phyloP scores from a whole-genome alignment of 108 stramenopile genomes.

The Skeletonema tropicum region DNA sequence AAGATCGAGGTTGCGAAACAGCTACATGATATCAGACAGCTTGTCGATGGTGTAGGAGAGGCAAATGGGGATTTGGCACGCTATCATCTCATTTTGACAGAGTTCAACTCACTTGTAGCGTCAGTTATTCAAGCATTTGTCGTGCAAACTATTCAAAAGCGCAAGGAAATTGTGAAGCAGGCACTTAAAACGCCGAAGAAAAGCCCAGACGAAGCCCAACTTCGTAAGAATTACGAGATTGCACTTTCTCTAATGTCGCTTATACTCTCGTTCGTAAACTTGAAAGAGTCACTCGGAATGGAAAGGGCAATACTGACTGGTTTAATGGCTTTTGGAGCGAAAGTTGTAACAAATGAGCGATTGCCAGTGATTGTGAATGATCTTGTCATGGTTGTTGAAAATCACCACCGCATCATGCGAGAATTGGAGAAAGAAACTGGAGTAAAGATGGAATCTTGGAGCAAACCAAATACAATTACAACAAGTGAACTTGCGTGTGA shows the following conservation, averaged over 20 bases:
- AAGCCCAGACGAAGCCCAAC: conserved; percentile 1
- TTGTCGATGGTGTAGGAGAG: conserved; percentile 15
- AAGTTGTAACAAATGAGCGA: conserved; percentile 1
- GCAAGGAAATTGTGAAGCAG: neutral
- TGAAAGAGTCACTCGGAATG: conserved; percentile 75
- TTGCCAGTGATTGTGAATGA: conserved; percentile 55
- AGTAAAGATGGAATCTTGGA: neutral
- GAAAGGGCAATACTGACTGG: conserved; percentile 67
- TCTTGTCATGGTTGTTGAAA: conserved; percentile 72
- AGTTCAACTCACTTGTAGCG: conserved; percentile 21
- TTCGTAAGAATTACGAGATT: conserved; percentile 18
- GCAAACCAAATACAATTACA: neutral
- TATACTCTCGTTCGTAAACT: conserved; percentile 56
- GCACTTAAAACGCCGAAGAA: neutral
- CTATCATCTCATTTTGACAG: conserved; percentile 17
- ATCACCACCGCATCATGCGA: conserved; percentile 58
- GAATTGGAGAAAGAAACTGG: conserved; percentile 46
- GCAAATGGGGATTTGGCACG: conserved; percentile 3
- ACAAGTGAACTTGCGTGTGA: conserved; percentile 8
- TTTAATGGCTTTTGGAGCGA: conserved; percentile 41
- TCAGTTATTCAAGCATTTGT: conserved; percentile 19
- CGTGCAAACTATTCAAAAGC: conserved; percentile 11
- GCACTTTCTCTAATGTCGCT: conserved; percentile 46
- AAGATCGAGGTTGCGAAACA: conserved; percentile 12
- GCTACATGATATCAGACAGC: conserved; percentile 12